Conservation (phyloP, 2,329 filamentous ascomycete species). For the Fusarium metavorans region DNA sequence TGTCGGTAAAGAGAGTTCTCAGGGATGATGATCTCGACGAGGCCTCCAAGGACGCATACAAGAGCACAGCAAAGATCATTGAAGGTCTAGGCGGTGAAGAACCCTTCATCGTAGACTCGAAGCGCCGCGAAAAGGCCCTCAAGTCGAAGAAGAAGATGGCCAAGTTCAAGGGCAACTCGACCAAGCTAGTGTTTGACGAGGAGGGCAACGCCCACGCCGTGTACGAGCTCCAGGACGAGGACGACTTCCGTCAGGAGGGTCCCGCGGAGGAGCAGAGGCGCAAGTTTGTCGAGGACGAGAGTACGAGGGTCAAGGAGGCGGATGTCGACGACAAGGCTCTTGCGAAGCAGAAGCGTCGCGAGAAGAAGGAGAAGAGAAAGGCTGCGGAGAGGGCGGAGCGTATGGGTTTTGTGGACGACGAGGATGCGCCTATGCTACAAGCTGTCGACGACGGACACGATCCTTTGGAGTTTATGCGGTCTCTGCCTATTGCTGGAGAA, state of each 20-base stretch:
- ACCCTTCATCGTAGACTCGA: conserved; percentile 88
- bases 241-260: conserved; percentile 80
- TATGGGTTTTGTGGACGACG: conserved; percentile 44
- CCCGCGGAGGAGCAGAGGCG: conserved; percentile 80
- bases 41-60: conserved; percentile 58
- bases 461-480: conserved; percentile 67
- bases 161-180: conserved; percentile 88
- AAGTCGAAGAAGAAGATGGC: conserved; percentile 94
- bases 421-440: conserved; percentile 50
- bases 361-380: conserved; percentile 81
- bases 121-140: conserved; percentile 94
- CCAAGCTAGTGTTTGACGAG: conserved; percentile 91
- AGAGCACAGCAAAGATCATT: conserved; percentile 68
- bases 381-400: conserved; percentile 66
- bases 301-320: conserved; percentile 75
- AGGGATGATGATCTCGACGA: conserved; percentile 73
- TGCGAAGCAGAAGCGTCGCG: conserved; percentile 81
- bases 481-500: conserved; percentile 63
- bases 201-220: conserved; percentile 86
- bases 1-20: conserved; percentile 90
- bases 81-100: conserved; percentile 76
- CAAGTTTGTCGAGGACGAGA: conserved; percentile 83
- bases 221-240: conserved; percentile 90
- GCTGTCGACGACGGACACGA: conserved; percentile 45
- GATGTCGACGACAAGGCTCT: conserved; percentile 87